Evolutionary conservation across 176 grass and related monocot genomes (phyloP), one percentile per base, ranked within the genome.

Genomic region (Secale cereale): DNA sequence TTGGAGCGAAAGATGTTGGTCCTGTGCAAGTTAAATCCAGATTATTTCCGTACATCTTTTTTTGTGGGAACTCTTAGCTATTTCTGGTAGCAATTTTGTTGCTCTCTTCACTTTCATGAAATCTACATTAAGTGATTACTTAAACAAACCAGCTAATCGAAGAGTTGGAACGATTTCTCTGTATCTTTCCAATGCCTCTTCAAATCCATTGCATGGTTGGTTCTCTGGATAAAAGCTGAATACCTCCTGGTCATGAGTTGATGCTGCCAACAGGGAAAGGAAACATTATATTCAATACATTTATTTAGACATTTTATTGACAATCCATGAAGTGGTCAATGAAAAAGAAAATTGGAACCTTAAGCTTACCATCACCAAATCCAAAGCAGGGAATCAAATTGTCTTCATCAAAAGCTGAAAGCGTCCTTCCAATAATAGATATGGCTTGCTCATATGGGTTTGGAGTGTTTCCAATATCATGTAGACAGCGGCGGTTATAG

Each of bases 211-310:
- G 54, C 94, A 97, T 74, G 94, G 90, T 2, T 46, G 85, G 70
- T 92, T 90, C 72, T 97, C 90, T 82, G 90, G 85, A 90, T 97
- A 97, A 90, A 97, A 97, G 86, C 92, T 97, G 90, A 97, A 97
- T 83, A 92, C 90, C 83, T 97, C 92, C 78, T 97, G 87, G 85
- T 97, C 94, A 94, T 97, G 94, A 65, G 94, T 97, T 36, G 94
- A 92, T 75, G 94, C 94, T 97, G 94, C 69, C 60, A 78, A 59
- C 26, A 86, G 37, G 59, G 81, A 88, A 59, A 33, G 70, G 43
- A 67, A 81, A 77, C 35, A 33, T 67, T 62, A 84, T 73, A 84
- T 73, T 59, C 22, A 85, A 70, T 25, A 41, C 30, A 70, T 56
- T 59, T 14, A n/a, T 76, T 81, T 70, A 79, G 37, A 81, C 40